Percentiles rank a stretch among this genome's conserved stretches.
phyloP scores from a whole-genome alignment of 1,139 yeast genomes.

The Yamadazyma taylorii region DNA sequence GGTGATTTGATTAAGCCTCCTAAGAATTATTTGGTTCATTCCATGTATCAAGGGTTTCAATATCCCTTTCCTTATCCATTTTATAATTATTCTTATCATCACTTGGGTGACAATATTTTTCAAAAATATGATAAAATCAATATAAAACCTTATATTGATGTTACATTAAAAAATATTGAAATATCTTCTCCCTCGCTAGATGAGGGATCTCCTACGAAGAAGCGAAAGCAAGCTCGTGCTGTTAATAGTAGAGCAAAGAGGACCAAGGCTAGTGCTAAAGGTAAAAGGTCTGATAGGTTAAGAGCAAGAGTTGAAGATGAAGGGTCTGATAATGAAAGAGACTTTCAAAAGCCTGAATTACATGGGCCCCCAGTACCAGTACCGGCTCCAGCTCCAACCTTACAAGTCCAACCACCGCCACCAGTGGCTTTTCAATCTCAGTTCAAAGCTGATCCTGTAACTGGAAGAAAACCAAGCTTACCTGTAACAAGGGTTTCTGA shows the following conservation, averaged over 20 bases:
- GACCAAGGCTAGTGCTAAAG: background rate
- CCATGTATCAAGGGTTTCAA: conserved; percentile 44
- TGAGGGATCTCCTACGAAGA: conserved; percentile 2
- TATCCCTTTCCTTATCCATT: conserved; percentile 51
- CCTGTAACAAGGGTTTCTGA: no score
- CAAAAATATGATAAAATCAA: conserved; percentile 28
- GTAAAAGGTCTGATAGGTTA: background rate
- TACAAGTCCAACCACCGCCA: no score
- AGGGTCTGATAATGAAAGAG: conserved; percentile 3
- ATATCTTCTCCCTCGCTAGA: background rate
- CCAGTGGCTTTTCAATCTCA: no score
- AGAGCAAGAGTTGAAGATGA: conserved; percentile 1
- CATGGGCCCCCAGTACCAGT: background rate
- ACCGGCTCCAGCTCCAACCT: no score
- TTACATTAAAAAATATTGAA: conserved; percentile 26
- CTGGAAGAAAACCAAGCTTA: no score
- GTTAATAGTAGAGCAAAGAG: background rate
- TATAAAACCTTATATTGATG: conserved; percentile 40
- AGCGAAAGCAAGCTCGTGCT: conserved; percentile 7
- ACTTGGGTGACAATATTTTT: conserved; percentile 29
- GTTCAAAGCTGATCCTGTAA: no score
- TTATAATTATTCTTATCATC: conserved; percentile 47
- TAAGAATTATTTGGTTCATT: conserved; percentile 33
- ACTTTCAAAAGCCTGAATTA: conserved; percentile 2
- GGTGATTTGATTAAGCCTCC: conserved; percentile 47